Conservation (phyloP, 176 grass and related monocot species). For the Paspalum vaginatum region DNA sequence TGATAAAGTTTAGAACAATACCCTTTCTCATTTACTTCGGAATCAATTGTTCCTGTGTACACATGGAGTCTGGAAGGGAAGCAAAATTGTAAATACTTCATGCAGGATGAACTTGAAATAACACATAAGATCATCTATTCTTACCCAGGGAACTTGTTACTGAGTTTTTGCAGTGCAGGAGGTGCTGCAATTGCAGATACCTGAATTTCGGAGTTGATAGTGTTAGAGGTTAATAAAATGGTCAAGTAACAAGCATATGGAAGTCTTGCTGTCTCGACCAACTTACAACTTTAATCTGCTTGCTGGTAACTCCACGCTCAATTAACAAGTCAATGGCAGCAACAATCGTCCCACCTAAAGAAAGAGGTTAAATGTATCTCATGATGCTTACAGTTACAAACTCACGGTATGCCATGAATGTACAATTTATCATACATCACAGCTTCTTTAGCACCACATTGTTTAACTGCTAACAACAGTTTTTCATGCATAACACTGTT, state of each 20-base stretch:
- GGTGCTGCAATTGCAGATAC: slow-evolving; percentile 90
- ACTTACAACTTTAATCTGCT: slow-evolving; percentile 95
- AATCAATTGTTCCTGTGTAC: slow-evolving; percentile 92
- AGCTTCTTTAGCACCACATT: slow-evolving; percentile 10
- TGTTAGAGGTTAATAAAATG: slow-evolving; percentile 18
- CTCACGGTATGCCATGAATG: slow-evolving; percentile 6
- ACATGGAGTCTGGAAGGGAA: slow-evolving; percentile 73
- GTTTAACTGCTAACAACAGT: slow-evolving; percentile 12
- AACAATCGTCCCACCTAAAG: slow-evolving; percentile 91
- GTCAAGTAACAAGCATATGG: background rate
- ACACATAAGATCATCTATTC: slow-evolving; percentile 25
- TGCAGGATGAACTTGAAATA: slow-evolving; percentile 22
- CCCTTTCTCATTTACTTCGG: slow-evolving; percentile 96
- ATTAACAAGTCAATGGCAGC: slow-evolving; percentile 87
- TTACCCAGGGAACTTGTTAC: slow-evolving; percentile 89
- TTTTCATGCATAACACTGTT: slow-evolving; percentile 21
- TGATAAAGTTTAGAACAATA: slow-evolving; percentile 47
- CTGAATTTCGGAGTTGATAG: slow-evolving; percentile 36
- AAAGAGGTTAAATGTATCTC: slow-evolving; percentile 30
- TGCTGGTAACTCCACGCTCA: slow-evolving; percentile 75
- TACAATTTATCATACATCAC: slow-evolving; percentile 8
- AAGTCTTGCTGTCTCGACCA: slow-evolving; percentile 27
- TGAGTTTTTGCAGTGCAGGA: slow-evolving; percentile 92
- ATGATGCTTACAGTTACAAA: background rate
- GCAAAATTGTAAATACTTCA: slow-evolving; percentile 1